These are phyloP conservation scores for Geranium brycei DNA, from an alignment of 345 rosid species.

Conservation along the genomic window DNA sequence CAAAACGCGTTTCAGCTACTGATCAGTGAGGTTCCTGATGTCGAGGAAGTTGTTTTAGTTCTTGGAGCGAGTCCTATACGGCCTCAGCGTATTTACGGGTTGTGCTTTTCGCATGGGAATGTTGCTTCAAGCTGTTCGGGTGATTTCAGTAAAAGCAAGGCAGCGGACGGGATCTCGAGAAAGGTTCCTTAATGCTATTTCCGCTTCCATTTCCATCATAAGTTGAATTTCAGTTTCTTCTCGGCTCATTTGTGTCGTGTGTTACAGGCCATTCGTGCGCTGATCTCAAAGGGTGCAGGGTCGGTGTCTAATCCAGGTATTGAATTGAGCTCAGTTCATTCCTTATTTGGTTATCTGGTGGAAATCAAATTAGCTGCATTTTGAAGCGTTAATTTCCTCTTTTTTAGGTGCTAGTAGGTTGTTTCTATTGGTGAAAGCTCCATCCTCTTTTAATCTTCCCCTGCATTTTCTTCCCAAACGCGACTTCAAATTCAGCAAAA, in stretches of 20 bases:
- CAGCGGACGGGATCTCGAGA: constrained; percentile 61
- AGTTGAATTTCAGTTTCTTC: not conserved
- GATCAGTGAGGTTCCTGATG: constrained; percentile 28
- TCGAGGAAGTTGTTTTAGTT: constrained; percentile 43
- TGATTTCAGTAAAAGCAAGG: constrained; percentile 48
- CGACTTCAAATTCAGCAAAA: constrained; percentile 72
- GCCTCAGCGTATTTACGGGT: constrained; percentile 56
- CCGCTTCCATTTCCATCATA: constrained; percentile 1
- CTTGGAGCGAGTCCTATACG: constrained; percentile 67
- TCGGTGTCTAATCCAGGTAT: constrained; percentile 67
- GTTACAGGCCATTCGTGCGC: constrained; percentile 54
- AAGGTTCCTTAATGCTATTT: constrained; percentile 32
- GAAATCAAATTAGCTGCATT: constrained; percentile 2
- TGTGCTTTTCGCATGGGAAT: constrained; percentile 34
- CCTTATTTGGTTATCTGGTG: constrained; percentile 5
- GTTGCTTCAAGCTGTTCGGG: constrained; percentile 12
- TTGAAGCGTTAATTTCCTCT: constrained; percentile 3
- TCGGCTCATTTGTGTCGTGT: not conserved
- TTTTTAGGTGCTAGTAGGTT: constrained; percentile 57
- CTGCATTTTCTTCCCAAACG: constrained; percentile 88
- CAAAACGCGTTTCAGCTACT: constrained; percentile 39
- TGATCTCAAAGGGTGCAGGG: constrained; percentile 74
- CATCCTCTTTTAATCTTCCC: constrained; percentile 53
- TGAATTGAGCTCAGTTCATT: constrained; percentile 5
- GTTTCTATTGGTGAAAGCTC: constrained; percentile 75